Evolutionary conservation across 176 grass and related monocot species (phyloP), one percentile per base, ranked within the genome.

Genomic region (Oryza longistaminata): DNA sequence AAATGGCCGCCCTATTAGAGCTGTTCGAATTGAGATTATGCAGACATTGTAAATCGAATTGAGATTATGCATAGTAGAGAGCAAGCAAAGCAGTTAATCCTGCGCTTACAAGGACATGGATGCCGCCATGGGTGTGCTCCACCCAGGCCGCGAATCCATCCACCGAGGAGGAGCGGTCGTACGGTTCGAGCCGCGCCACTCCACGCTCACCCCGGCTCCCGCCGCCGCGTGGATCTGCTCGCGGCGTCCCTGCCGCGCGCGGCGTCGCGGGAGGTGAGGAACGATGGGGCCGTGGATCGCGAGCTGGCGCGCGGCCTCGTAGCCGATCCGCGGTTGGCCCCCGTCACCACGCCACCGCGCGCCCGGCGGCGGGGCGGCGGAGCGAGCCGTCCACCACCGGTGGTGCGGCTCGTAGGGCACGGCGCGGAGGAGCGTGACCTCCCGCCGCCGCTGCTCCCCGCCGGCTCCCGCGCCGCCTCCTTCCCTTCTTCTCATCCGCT

Each of bases 261-360:
- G 60, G 88, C 53, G 64, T 92, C 89, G 19, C 91, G 90, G 53
- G 91, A 87, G 77, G 90, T 77, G 79, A 99, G 90, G 35, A 99
- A 99, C 93, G 80, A n/a, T 92, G 85, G 40, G 74, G 13, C 91
- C 88, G 43, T 98, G 85, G 40, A 14, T 27, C 34, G 93, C 90
- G 70, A 95, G 90, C 86, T 94, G 90, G 33, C 75, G 90, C 12
- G 90, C 90, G 46, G 87, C 88, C 87, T 94, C 96, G 82, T 87
- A 99, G 25, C 93, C 96, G 64, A 96, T 94, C 45, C 96, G 19
- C 90, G 84, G 78, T 90, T 99, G 14, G 91, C 93, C 53, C 93
- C 93, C 19, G 96, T 96, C 8, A 99, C 93, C 65, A 94, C 45
- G 91, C 91, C 49, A 92, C 88, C 9, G 90, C 91, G 78, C 90